phyloP scores from a whole-genome alignment of 768 basidiomycete genomes.

The Termitomyces sp. region DNA sequence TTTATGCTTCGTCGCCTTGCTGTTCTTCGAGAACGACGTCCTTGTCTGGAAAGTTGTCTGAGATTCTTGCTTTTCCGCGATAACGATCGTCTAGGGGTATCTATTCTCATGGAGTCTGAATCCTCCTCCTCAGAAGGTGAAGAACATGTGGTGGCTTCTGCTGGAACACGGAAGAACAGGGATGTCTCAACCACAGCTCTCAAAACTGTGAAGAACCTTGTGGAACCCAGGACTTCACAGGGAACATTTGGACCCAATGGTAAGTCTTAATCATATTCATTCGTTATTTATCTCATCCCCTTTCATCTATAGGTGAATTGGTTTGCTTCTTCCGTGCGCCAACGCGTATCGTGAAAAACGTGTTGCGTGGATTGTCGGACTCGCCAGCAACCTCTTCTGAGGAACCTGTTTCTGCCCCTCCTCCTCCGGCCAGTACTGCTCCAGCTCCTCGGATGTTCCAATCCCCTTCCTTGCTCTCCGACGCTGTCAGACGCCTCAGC shows the following conservation, averaged over 20 bases:
- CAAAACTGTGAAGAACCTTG: slow-evolving; percentile 68
- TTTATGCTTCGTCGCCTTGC: slow-evolving; percentile 76
- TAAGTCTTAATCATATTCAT: slow-evolving; percentile 21
- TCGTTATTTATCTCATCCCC: neutral
- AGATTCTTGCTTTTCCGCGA: slow-evolving; percentile 72
- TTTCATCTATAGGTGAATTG: slow-evolving; percentile 57
- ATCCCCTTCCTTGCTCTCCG: slow-evolving; percentile 65
- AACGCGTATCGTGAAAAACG: slow-evolving; percentile 62
- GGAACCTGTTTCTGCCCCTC: slow-evolving; percentile 16
- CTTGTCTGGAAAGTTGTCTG: slow-evolving; percentile 81
- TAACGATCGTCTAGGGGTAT: slow-evolving; percentile 46
- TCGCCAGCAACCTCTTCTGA: slow-evolving; percentile 33
- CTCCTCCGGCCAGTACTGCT: slow-evolving; percentile 14
- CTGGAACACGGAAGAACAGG: slow-evolving; percentile 29
- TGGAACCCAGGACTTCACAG: slow-evolving; percentile 82
- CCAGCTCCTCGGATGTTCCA: slow-evolving; percentile 38
- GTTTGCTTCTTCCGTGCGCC: slow-evolving; percentile 83
- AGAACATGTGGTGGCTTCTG: slow-evolving; percentile 19
- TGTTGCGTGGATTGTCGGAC: slow-evolving; percentile 39
- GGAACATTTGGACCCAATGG: slow-evolving; percentile 89
- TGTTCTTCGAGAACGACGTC: slow-evolving; percentile 66
- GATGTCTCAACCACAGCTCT: slow-evolving; percentile 50
- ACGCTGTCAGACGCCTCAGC: slow-evolving; percentile 63
- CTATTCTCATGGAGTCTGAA: slow-evolving; percentile 43
- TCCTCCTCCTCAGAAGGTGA: slow-evolving; percentile 57